These are phyloP conservation scores for Aureobasidium sp. DNA, from an alignment of 2,329 filamentous ascomycete species.

Conservation along the genomic window DNA sequence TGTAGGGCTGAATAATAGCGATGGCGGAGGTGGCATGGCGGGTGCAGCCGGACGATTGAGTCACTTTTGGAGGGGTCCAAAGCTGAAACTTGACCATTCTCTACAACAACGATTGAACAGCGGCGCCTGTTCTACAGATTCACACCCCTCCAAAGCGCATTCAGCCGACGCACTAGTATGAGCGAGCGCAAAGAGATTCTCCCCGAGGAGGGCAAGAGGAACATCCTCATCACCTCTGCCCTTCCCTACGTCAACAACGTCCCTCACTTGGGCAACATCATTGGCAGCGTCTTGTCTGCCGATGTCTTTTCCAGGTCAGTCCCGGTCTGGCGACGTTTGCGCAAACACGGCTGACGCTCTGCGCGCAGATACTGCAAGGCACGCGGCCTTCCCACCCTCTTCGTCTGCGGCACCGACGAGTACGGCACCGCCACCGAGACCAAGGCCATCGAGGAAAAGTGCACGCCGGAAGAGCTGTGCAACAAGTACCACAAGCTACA, in stretches of 20 bases:
- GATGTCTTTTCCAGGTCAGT: conserved; percentile 55
- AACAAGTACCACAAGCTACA: conserved; percentile 88
- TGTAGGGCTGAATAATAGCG: background rate
- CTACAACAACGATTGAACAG: background rate
- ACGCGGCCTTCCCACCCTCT: conserved; percentile 70
- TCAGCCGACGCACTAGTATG: conserved; percentile 13
- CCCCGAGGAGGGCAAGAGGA: conserved; percentile 55
- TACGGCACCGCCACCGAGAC: conserved; percentile 96
- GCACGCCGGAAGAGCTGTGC: conserved; percentile 76
- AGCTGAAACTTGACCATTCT: background rate
- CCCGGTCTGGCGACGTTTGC: background rate
- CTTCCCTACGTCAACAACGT: conserved; percentile 72
- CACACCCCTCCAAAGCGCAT: background rate
- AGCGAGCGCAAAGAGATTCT: conserved; percentile 33
- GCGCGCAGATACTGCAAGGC: conserved; percentile 62
- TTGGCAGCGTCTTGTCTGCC: conserved; percentile 78
- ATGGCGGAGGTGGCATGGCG: background rate
- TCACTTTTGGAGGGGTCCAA: conserved; percentile 7
- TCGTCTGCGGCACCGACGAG: conserved; percentile 82
- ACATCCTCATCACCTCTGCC: conserved; percentile 86
- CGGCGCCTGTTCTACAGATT: background rate
- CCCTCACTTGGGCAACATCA: conserved; percentile 78
- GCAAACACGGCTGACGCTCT: conserved; percentile 12
- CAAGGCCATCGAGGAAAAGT: conserved; percentile 80
- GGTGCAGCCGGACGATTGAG: conserved; percentile 2